Evolutionary conservation across 2,329 filamentous ascomycete species (phyloP).

Genomic region (Fusarium sublunatum): DNA sequence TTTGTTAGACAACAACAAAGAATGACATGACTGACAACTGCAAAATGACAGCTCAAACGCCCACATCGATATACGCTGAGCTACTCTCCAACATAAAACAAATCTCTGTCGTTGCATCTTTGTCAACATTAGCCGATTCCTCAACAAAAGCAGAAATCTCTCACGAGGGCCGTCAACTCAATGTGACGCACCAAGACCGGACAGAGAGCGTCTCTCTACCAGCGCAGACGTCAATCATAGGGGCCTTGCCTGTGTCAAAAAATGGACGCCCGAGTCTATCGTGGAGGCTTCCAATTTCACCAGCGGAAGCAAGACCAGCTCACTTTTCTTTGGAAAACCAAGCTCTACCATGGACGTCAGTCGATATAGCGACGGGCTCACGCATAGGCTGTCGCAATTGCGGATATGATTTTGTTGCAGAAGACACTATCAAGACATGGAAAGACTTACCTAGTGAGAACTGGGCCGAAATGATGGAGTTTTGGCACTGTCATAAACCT

Average conservation of each 20-base stretch:
- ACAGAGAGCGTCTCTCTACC: conserved; percentile 56
- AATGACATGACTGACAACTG: not conserved
- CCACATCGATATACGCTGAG: conserved; percentile 69
- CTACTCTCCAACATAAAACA: conserved; percentile 73
- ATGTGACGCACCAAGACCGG: conserved; percentile 59
- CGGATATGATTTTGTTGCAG: conserved; percentile 52
- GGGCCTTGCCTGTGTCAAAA: conserved; percentile 54
- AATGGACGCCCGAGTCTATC: conserved; percentile 53
- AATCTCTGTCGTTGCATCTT: conserved; percentile 67
- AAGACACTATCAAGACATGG: conserved; percentile 68
- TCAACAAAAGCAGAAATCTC: conserved; percentile 59
- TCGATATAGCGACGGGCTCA: conserved; percentile 56
- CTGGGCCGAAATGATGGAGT: conserved; percentile 99
- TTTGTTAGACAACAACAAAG: not conserved
- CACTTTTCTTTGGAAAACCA: conserved; percentile 53
- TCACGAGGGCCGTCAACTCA: conserved; percentile 58
- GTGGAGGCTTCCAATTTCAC: conserved; percentile 64
- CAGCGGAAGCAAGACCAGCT: conserved; percentile 37
- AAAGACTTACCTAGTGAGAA: conserved; percentile 95
- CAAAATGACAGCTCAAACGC: conserved; percentile 30
- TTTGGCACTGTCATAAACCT: conserved; percentile 99
- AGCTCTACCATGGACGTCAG: conserved; percentile 67
- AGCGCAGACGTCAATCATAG: conserved; percentile 51
- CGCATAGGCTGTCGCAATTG: conserved; percentile 59
- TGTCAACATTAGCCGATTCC: conserved; percentile 57